Percentiles rank a stretch among this genome's conserved stretches.
Conservation (phyloP, 306 rosid species). For the Medicago ruthenica region DNA sequence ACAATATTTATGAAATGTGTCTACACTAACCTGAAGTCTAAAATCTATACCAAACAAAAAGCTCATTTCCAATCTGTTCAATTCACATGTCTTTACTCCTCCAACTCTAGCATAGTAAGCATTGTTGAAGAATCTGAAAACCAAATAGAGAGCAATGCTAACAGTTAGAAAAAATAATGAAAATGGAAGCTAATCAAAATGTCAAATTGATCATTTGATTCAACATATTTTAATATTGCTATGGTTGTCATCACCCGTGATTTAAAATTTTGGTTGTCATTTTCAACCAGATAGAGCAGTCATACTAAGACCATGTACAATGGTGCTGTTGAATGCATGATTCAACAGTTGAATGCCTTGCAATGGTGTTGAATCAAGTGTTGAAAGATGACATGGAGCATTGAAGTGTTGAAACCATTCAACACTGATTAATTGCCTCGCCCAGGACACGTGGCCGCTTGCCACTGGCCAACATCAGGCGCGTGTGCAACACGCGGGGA, state of each 20-base stretch:
- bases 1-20: constrained; percentile 78
- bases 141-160: constrained; percentile 25
- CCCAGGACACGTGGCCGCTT: no score
- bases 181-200: neutral
- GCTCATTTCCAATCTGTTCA: constrained; percentile 88
- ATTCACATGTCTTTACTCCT: constrained; percentile 81
- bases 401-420: no score
- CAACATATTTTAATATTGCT: constrained; percentile 14
- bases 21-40: constrained; percentile 80
- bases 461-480: no score
- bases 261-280: constrained; percentile 15
- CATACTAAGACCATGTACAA: no score
- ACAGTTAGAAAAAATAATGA: constrained; percentile 13
- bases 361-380: no score
- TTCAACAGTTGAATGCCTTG: no score
- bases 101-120: constrained; percentile 98
- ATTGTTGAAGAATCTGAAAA: constrained; percentile 86
- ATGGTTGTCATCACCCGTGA: neutral
- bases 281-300: constrained; percentile 1
- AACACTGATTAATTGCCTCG: no score
- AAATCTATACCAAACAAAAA: constrained; percentile 84
- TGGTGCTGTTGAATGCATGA: no score
- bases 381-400: no score
- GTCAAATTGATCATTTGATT: constrained; percentile 19
- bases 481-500: no score